These are phyloP conservation scores for Clohesyomyces aquaticus DNA, from an alignment of 495 filamentous ascomycete species.

Conservation along the genomic window DNA sequence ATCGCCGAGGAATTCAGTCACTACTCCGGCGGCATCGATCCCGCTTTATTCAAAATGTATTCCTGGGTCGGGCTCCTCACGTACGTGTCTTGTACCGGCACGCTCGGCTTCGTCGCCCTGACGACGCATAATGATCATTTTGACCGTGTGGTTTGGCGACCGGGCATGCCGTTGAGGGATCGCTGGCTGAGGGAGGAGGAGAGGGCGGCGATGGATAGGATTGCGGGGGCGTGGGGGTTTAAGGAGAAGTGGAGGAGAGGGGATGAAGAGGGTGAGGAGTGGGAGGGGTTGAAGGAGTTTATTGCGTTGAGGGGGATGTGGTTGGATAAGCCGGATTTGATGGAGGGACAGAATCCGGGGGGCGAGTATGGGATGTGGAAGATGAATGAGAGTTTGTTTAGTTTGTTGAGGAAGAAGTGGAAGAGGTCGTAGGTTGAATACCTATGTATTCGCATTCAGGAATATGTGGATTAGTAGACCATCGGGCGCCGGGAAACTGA, in stretches of 20 bases:
- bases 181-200: slow-evolving; percentile 95
- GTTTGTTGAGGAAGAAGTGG: background rate
- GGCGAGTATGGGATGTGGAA: background rate
- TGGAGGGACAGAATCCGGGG: slow-evolving; percentile 80
- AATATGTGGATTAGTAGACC: no score
- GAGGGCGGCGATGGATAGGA: slow-evolving; percentile 81
- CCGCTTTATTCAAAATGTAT: slow-evolving; percentile 69
- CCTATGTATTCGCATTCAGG: no score
- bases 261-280: slow-evolving; percentile 88
- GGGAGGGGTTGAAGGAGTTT: slow-evolving; percentile 81
- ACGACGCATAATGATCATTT: slow-evolving; percentile 92
- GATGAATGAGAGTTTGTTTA: background rate
- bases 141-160: slow-evolving; percentile 85
- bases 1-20: slow-evolving; percentile 63
- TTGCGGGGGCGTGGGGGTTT: slow-evolving; percentile 90
- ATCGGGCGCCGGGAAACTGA: no score
- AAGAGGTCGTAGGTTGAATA: no score
- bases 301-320: slow-evolving; percentile 81
- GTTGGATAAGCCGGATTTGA: slow-evolving; percentile 79
- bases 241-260: slow-evolving; percentile 75
- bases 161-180: slow-evolving; percentile 75
- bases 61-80: slow-evolving; percentile 78
- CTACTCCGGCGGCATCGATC: slow-evolving; percentile 72
- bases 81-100: slow-evolving; percentile 77
- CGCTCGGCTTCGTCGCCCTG: slow-evolving; percentile 79